Percentiles rank a stretch among this genome's conserved stretches.
These are phyloP conservation scores for Symbiodinium pilosum DNA, from an alignment of 73 alveolate genomes.

Conservation along the genomic window DNA sequence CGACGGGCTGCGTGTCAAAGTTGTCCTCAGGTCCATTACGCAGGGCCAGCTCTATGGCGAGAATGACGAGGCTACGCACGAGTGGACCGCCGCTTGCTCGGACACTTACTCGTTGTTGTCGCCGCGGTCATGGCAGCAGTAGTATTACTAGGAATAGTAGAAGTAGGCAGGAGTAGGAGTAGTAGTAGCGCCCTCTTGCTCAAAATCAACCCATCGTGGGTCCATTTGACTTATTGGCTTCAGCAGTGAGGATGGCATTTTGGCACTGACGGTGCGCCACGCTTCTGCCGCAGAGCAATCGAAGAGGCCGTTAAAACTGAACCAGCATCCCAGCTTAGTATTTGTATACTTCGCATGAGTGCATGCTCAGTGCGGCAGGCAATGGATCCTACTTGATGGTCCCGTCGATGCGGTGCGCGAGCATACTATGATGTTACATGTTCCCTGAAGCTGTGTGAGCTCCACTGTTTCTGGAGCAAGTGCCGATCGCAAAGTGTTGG, in stretches of 20 bases:
- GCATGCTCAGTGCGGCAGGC: constrained; percentile 48
- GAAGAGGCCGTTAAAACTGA: constrained; percentile 77
- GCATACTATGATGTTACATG: neutral
- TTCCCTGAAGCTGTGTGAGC: too few species aligned
- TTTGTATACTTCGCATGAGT: neutral
- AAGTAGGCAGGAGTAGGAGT: too few species aligned
- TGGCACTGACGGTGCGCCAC: constrained; percentile 96
- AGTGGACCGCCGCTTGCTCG: constrained; percentile 99
- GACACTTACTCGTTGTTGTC: neutral
- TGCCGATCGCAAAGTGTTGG: too few species aligned
- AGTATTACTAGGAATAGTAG: too few species aligned
- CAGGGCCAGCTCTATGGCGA: constrained; percentile 99
- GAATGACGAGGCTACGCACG: constrained; percentile 99
- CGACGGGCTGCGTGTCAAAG: neutral
- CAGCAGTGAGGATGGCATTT: constrained; percentile 72
- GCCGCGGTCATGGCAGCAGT: too few species aligned
- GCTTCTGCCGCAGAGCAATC: constrained; percentile 98
- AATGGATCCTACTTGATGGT: constrained; percentile 99
- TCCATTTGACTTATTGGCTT: too few species aligned
- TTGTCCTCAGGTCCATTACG: constrained; percentile 97
- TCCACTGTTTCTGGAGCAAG: neutral
- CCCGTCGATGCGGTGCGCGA: constrained; percentile 99
- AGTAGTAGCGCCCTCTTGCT: too few species aligned
- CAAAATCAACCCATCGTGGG: too few species aligned
- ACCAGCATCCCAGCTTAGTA: neutral